Conservation (phyloP, 1,139 yeast genomes). For the Geotrichum reessii region DNA sequence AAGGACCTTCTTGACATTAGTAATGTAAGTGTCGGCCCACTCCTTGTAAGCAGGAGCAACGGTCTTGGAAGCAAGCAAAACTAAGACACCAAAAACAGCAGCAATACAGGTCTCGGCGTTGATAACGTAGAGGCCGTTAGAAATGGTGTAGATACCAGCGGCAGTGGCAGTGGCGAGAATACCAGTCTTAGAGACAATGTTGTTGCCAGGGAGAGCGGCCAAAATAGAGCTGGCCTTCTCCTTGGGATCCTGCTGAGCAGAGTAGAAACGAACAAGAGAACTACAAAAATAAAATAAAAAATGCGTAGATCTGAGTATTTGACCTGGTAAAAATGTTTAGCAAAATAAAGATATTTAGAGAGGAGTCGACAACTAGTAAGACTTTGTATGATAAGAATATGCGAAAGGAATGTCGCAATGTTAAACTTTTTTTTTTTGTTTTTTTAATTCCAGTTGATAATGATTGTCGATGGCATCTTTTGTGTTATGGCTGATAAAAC, state of each 20-base stretch:
- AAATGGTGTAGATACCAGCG: slow-evolving; percentile 87
- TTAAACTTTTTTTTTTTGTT: neutral
- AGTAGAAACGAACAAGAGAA: slow-evolving; percentile 32
- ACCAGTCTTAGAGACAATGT: slow-evolving; percentile 85
- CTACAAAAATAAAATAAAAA: slow-evolving; percentile 8
- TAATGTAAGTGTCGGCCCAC: slow-evolving; percentile 89
- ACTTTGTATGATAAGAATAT: neutral
- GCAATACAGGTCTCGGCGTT: slow-evolving; percentile 91
- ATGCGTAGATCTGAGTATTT: neutral
- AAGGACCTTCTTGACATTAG: slow-evolving; percentile 72
- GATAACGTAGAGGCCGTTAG: slow-evolving; percentile 85
- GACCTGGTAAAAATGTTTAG: neutral
- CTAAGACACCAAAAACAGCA: slow-evolving; percentile 70
- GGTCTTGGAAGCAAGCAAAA: slow-evolving; percentile 72
- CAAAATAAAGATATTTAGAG: neutral
- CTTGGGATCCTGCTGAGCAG: slow-evolving; percentile 63
- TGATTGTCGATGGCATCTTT: neutral
- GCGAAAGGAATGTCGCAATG: neutral
- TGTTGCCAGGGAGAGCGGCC: slow-evolving; percentile 91
- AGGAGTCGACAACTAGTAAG: neutral
- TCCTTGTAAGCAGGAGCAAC: slow-evolving; percentile 93
- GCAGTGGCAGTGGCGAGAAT: slow-evolving; percentile 92
- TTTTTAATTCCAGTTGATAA: neutral
- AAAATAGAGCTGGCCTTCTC: slow-evolving; percentile 85
- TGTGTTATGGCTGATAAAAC: no score